phyloP scores from a whole-genome alignment of 345 rosid genomes.

The Gossypium australe region DNA sequence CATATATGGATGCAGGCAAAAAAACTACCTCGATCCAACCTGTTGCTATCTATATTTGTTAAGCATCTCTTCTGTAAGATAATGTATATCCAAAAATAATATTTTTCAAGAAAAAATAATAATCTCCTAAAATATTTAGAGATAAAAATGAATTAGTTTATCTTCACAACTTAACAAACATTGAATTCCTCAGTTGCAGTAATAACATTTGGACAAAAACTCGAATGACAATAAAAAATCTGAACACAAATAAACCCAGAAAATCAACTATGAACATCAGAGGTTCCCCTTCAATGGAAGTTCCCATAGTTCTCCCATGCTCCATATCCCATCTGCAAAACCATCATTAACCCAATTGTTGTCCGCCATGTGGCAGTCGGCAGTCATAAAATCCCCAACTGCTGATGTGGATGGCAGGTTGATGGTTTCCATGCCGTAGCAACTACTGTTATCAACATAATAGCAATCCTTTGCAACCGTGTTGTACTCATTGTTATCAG shows the following conservation, averaged over 20 bases:
- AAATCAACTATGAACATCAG: not conserved
- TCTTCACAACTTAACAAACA: not conserved
- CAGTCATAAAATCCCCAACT: conserved; percentile 12
- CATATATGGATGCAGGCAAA: no score
- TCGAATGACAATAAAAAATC: not conserved
- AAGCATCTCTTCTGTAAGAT: no score
- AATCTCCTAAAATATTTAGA: not conserved
- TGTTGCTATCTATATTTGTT: no score
- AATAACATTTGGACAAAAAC: not conserved
- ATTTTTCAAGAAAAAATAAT: no score
- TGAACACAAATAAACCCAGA: not conserved
- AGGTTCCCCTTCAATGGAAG: conserved; percentile 11
- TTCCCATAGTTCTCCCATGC: conserved; percentile 33
- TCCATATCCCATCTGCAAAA: conserved; percentile 35
- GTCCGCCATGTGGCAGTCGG: conserved; percentile 19
- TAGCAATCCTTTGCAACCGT: conserved; percentile 13
- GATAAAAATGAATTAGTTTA: not conserved
- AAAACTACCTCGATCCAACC: no score
- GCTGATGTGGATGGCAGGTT: conserved; percentile 11
- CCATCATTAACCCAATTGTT: conserved; percentile 30
- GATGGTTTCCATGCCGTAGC: conserved; percentile 26
- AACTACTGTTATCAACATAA: not conserved
- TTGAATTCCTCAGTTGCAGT: not conserved
- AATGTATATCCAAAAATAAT: not conserved
- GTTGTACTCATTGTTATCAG: not conserved